Evolutionary conservation across 306 rosid species (phyloP).

Genomic region (Corylus avellana): DNA sequence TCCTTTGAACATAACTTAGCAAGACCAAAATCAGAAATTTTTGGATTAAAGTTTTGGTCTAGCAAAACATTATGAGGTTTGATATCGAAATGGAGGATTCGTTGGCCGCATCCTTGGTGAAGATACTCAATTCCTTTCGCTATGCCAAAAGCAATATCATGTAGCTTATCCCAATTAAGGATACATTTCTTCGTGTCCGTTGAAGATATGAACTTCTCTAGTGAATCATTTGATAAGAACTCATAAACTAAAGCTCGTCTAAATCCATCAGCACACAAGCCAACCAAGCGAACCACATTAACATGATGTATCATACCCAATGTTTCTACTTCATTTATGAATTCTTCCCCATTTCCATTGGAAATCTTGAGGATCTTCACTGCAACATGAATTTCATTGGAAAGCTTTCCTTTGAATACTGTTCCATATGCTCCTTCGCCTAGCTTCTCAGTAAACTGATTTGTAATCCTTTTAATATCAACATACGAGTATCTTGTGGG

Average conservation of each 20-base stretch:
- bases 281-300: conserved; percentile 37
- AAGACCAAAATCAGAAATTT: conserved; percentile 41
- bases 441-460: not conserved
- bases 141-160: conserved; percentile 33
- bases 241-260: conserved; percentile 30
- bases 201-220: conserved; percentile 30
- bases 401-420: conserved; percentile 32
- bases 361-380: conserved; percentile 30
- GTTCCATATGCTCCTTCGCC: conserved; percentile 36
- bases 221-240: conserved; percentile 31
- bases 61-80: conserved; percentile 45
- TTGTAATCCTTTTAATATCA: conserved; percentile 38
- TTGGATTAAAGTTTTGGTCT: conserved; percentile 33
- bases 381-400: conserved; percentile 26
- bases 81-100: conserved; percentile 48
- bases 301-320: conserved; percentile 41
- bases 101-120: conserved; percentile 40
- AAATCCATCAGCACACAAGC: conserved; percentile 35
- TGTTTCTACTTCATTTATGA: conserved; percentile 43
- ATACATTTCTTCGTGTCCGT: not conserved
- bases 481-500: conserved; percentile 34
- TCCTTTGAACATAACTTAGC: conserved; percentile 45
- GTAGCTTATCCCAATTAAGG: conserved; percentile 38
- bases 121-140: conserved; percentile 52
- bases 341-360: conserved; percentile 36